A percentile compares a stretch with the other conserved stretches of the same genome.
Conservation (phyloP, 345 rosid genomes). For the Brassica cretica region DNA sequence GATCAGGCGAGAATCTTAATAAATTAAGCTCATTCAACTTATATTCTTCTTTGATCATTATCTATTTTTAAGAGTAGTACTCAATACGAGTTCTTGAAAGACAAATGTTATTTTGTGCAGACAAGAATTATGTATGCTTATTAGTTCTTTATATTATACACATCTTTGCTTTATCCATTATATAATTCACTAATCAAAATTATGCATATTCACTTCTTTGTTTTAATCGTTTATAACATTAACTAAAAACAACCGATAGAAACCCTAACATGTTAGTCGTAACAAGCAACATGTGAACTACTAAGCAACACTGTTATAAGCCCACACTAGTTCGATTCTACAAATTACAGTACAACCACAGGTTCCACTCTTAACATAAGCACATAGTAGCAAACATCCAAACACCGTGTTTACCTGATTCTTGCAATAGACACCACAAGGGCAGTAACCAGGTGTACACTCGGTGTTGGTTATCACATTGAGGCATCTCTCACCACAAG, state of each 20-base stretch:
- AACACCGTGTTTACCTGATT: conserved; percentile 58
- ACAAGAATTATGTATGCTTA: background rate
- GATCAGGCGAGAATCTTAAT: background rate
- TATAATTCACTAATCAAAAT: background rate
- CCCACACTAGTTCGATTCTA: no score
- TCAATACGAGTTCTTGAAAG: background rate
- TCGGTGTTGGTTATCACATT: conserved; percentile 88
- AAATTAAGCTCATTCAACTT: background rate
- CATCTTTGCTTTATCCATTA: background rate
- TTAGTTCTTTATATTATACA: no score
- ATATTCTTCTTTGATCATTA: background rate
- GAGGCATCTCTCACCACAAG: conserved; percentile 87
- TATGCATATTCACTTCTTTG: background rate
- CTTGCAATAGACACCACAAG: conserved; percentile 69
- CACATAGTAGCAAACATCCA: no score
- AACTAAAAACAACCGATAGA: background rate
- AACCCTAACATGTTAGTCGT: background rate
- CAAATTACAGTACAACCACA: no score
- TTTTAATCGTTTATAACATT: background rate
- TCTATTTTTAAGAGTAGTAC: background rate
- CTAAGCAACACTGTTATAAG: no score
- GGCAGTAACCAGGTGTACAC: conserved; percentile 84
- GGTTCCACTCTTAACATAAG: no score
- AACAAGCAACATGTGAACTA: no score
- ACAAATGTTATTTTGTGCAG: background rate